A percentile compares a stretch with the other conserved stretches of the same genome.
These are phyloP conservation scores for Phytopythium mirpurense DNA, from an alignment of 352 stramenopile genomes.

Conservation along the genomic window DNA sequence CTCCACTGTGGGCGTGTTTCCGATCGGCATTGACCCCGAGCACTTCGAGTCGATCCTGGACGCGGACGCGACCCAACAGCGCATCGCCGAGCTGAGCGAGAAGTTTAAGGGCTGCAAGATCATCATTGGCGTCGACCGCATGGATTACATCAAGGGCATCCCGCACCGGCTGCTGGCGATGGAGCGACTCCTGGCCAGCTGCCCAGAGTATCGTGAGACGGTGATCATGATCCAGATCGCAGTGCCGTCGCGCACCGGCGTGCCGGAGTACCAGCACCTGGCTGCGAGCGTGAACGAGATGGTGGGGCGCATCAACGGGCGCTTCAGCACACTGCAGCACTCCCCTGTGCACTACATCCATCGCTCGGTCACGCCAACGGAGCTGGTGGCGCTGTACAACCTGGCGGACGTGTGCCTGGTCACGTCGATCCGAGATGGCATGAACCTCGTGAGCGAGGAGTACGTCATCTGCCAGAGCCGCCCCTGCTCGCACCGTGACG, in stretches of 20 bases:
- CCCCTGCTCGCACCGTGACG: conserved; percentile 47
- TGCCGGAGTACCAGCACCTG: conserved; percentile 83
- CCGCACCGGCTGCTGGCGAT: conserved; percentile 83
- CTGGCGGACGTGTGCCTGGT: conserved; percentile 88
- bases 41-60: conserved; percentile 70
- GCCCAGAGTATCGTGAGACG: conserved; percentile 87
- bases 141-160: conserved; percentile 89
- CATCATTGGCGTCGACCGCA: conserved; percentile 80
- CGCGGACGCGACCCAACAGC: conserved; percentile 39
- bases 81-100: conserved; percentile 46
- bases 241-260: conserved; percentile 83
- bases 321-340: conserved; percentile 81
- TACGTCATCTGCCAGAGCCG: conserved; percentile 84
- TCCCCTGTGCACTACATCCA: conserved; percentile 89
- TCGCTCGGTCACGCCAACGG: conserved; percentile 59
- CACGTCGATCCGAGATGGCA: conserved; percentile 85
- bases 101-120: conserved; percentile 77
- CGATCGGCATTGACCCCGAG: conserved; percentile 83
- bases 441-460: conserved; percentile 90
- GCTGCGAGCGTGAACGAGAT: conserved; percentile 83
- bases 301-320: conserved; percentile 86
- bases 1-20: conserved; percentile 74
- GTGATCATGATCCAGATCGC: conserved; percentile 93
- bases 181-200: conserved; percentile 76
- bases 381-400: conserved; percentile 88